These are phyloP conservation scores for Thalassiosira exigua DNA, from an alignment of 352 stramenopile species.

Conservation along the genomic window DNA sequence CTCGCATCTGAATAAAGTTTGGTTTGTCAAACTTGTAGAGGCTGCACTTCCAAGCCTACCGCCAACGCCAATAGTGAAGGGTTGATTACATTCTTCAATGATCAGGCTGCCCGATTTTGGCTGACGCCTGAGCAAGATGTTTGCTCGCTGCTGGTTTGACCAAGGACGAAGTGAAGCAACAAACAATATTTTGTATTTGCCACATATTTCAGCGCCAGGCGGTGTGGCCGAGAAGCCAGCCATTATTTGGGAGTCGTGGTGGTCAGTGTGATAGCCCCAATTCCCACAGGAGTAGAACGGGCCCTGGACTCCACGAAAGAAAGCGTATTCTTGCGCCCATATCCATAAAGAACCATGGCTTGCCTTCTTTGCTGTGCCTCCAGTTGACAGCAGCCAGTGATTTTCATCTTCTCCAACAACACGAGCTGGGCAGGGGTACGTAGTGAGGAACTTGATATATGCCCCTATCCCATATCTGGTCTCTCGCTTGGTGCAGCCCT, in stretches of 20 bases:
- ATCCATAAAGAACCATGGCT: conserved; percentile 23
- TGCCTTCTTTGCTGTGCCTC: conserved; percentile 22
- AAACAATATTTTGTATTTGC: conserved; percentile 17
- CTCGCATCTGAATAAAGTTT: conserved; percentile 12
- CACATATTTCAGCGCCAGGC: conserved; percentile 35
- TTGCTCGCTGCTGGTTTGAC: conserved; percentile 9
- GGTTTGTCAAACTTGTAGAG: conserved; percentile 17
- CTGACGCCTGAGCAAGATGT: conserved; percentile 16
- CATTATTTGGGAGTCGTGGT: conserved; percentile 30
- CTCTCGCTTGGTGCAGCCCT: neutral
- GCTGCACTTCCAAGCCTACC: neutral
- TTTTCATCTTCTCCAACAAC: conserved; percentile 17
- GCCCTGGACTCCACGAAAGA: neutral
- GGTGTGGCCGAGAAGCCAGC: conserved; percentile 24
- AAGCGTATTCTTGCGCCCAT: conserved; percentile 3
- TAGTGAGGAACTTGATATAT: conserved; percentile 25
- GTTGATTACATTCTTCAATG: conserved; percentile 15
- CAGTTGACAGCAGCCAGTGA: conserved; percentile 14
- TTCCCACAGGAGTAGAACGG: conserved; percentile 37
- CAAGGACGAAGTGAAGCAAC: conserved; percentile 19
- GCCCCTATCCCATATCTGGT: neutral
- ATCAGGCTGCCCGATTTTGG: conserved; percentile 5
- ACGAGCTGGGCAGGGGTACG: neutral
- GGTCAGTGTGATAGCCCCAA: conserved; percentile 34
- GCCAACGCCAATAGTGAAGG: conserved; percentile 21